phyloP scores from a whole-genome alignment of 345 rosid species.

The Noccaea bulbosa region DNA sequence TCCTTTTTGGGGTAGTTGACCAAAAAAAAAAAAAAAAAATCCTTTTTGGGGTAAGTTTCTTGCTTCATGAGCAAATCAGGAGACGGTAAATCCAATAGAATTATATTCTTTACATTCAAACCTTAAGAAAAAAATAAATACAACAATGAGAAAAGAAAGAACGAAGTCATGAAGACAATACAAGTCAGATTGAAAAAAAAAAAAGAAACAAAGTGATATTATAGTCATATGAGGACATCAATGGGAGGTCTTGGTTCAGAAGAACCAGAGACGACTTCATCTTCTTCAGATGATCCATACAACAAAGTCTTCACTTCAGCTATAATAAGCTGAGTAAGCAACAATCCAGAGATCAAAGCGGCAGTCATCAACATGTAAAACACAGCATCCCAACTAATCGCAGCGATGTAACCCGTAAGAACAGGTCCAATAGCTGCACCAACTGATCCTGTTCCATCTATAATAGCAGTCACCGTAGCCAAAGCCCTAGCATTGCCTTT shows the following conservation, averaged over 20 bases:
- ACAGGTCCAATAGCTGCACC: constrained; percentile 96
- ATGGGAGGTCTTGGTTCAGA: constrained; percentile 44
- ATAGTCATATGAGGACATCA: constrained; percentile 33
- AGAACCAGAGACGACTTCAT: constrained; percentile 26
- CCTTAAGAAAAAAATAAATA: neutral
- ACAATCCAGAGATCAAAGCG: constrained; percentile 74
- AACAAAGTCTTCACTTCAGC: constrained; percentile 54
- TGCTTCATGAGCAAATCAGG: neutral
- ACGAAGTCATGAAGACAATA: constrained; percentile 10
- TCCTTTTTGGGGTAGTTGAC: no score
- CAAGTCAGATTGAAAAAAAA: constrained; percentile 11
- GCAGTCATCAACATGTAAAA: constrained; percentile 90
- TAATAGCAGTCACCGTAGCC: constrained; percentile 93
- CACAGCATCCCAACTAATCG: constrained; percentile 83
- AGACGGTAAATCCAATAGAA: neutral
- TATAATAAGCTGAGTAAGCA: constrained; percentile 72
- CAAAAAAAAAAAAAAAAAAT: no score
- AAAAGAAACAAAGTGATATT: neutral
- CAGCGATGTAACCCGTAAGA: constrained; percentile 78
- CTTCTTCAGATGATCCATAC: constrained; percentile 42
- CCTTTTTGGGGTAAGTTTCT: neutral
- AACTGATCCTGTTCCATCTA: constrained; percentile 95
- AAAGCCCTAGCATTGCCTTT: constrained; percentile 83
- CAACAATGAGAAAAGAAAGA: constrained; percentile 17
- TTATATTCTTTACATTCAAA: constrained; percentile 20